A percentile compares a stretch with the other conserved stretches of the same genome.
Conservation (phyloP, 371 early-diverging fungal genomes). For the Nematocida sp. region DNA sequence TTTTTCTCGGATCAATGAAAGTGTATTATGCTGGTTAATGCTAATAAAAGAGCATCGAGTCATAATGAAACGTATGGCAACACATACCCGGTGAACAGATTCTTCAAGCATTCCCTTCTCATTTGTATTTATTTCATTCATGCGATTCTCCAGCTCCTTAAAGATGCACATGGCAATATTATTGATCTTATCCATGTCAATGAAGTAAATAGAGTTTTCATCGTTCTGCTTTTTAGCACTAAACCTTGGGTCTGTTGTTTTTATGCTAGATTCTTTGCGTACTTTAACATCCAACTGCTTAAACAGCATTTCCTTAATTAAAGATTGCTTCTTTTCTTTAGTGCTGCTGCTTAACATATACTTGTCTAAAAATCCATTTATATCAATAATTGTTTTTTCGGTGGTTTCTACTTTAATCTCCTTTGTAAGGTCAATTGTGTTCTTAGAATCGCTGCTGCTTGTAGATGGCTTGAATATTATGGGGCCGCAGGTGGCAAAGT, state of each 20-base stretch:
- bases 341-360: no score
- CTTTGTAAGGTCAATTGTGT: background rate
- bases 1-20: background rate
- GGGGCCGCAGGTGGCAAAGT: background rate
- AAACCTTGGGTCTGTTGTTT: no score
- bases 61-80: background rate
- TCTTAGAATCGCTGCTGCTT: background rate
- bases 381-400: no score
- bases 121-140: background rate
- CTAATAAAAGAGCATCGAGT: background rate
- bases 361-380: no score
- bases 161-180: background rate
- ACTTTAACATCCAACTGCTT: no score
- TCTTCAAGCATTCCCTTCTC: background rate
- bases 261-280: no score
- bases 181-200: background rate
- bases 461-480: background rate
- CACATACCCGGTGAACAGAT: background rate
- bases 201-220: background rate
- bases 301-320: no score
- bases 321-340: no score
- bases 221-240: background rate
- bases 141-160: background rate
- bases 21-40: background rate
- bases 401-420: background rate